phyloP scores from a whole-genome alignment of 2,329 filamentous ascomycete genomes.

The Phialophora verrucosa region DNA sequence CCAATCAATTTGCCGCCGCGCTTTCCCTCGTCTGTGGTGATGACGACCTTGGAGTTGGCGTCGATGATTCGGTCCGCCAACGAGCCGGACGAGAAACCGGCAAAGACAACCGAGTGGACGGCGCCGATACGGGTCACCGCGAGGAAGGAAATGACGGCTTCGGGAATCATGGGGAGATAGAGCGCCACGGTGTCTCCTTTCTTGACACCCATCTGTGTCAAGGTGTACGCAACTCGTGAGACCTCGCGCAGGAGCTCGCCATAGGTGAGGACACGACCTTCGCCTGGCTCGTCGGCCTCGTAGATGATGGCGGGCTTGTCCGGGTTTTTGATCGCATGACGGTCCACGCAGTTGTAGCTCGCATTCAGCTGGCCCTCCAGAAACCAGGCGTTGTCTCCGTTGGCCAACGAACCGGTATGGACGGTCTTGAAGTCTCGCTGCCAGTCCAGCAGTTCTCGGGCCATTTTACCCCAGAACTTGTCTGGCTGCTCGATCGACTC shows the following conservation, averaged over 20 bases:
- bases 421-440: conserved; percentile 91
- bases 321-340: conserved; percentile 93
- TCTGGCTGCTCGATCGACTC: conserved; percentile 89
- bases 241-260: conserved; percentile 92
- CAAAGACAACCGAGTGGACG: conserved; percentile 96
- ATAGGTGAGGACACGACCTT: conserved; percentile 91
- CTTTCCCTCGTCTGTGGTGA: conserved; percentile 97
- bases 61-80: conserved; percentile 94
- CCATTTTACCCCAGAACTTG: conserved; percentile 86
- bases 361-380: conserved; percentile 92
- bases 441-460: conserved; percentile 89
- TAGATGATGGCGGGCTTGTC: conserved; percentile 97
- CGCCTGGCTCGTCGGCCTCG: conserved; percentile 87
- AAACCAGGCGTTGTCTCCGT: conserved; percentile 94
- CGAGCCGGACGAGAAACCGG: conserved; percentile 95
- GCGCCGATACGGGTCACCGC: conserved; percentile 92
- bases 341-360: conserved; percentile 96
- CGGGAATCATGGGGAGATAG: conserved; percentile 98
- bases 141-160: conserved; percentile 88
- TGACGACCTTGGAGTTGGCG: conserved; percentile 87
- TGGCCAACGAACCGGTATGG: conserved; percentile 72
- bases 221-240: conserved; percentile 80
- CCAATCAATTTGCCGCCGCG: conserved; percentile 96
- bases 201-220: conserved; percentile 94
- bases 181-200: conserved; percentile 98